These are phyloP conservation scores for Yamadazyma endophytica DNA, from an alignment of 805 yeast genomes.

Conservation along the genomic window DNA sequence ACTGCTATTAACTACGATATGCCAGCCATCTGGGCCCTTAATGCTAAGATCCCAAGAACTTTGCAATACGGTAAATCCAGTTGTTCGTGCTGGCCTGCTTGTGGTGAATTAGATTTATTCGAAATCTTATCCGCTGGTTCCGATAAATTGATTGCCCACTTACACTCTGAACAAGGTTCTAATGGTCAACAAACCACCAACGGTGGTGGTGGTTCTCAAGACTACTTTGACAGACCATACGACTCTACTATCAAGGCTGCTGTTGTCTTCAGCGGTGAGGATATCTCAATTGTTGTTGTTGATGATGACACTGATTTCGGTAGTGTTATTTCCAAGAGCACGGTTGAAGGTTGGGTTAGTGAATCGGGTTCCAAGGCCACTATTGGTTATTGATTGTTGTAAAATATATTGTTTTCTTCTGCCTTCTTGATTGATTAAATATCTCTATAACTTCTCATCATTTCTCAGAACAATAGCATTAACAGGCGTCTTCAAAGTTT, in stretches of 20 bases:
- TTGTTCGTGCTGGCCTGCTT: constrained; percentile 95
- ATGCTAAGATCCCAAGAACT: constrained; percentile 96
- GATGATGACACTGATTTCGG: constrained; percentile 51
- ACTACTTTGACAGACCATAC: constrained; percentile 86
- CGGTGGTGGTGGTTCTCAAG: constrained; percentile 87
- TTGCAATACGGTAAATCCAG: constrained; percentile 79
- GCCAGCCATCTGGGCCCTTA: constrained; percentile 98
- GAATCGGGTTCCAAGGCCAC: constrained; percentile 41
- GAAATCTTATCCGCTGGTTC: constrained; percentile 82
- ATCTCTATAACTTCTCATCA: too few relatives aligned
- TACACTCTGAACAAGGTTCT: constrained; percentile 81
- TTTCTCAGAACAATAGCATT: too few relatives aligned
- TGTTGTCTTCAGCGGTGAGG: constrained; percentile 61
- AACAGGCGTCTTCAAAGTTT: too few relatives aligned
- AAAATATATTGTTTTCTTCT: constrained; percentile 1
- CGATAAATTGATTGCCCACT: constrained; percentile 67
- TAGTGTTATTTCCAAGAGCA: constrained; percentile 31
- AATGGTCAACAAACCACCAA: constrained; percentile 26
- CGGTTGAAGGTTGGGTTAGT: constrained; percentile 58
- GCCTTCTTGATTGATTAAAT: too few relatives aligned
- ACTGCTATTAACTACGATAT: constrained; percentile 69
- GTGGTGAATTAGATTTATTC: constrained; percentile 96
- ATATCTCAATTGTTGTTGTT: constrained; percentile 59
- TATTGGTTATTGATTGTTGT: constrained; percentile 5
- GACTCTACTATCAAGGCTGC: constrained; percentile 80